These are phyloP conservation scores for Dipteronia sinensis DNA, from an alignment of 345 rosid species.

Conservation along the genomic window DNA sequence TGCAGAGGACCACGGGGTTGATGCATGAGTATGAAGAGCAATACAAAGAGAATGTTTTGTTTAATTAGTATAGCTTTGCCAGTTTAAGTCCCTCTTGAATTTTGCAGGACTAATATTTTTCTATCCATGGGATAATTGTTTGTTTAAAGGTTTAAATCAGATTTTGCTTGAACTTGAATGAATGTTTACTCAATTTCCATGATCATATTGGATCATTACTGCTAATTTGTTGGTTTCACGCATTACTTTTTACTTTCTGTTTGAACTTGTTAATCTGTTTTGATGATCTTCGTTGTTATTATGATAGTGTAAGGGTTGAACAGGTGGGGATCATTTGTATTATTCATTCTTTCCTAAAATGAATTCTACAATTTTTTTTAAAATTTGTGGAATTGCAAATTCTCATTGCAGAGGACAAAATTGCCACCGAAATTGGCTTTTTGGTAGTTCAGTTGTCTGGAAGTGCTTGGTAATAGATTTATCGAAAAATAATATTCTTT, in stretches of 20 bases:
- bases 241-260: not conserved
- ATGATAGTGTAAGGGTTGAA: not conserved
- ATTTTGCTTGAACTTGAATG: not conserved
- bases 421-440: no score
- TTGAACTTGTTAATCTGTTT: not conserved
- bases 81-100: not conserved
- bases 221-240: not conserved
- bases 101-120: not conserved
- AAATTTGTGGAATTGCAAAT: not conserved
- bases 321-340: not conserved
- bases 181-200: not conserved
- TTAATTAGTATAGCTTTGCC: constrained; percentile 7
- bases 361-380: not conserved
- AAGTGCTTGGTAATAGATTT: no score
- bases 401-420: no score
- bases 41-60: constrained; percentile 15
- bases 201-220: not conserved
- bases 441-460: no score
- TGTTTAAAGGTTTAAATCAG: constrained; percentile 13
- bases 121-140: not conserved
- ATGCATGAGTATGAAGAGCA: constrained; percentile 22
- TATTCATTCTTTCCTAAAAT: not conserved
- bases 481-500: no score
- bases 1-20: constrained; percentile 31
- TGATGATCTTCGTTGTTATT: no score